These are phyloP conservation scores for Metroxylon sagu DNA, from an alignment of 176 grass and related monocot species.

Conservation along the genomic window DNA sequence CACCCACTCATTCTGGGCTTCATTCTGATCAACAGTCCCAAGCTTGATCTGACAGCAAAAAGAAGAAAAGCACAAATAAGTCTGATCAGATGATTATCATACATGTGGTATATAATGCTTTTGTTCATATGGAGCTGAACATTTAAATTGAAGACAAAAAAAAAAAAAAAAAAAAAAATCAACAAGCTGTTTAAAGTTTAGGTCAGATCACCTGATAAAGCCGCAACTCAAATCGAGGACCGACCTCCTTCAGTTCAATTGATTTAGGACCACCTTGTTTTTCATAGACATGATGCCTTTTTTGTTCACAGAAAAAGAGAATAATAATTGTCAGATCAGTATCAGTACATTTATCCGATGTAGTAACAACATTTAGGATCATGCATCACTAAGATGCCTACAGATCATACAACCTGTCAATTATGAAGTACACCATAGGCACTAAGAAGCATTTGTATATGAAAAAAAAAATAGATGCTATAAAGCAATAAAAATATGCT, in stretches of 20 bases:
- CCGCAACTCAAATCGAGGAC: conserved; percentile 66
- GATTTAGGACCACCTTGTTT: conserved; percentile 71
- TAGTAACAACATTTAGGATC: too few species aligned
- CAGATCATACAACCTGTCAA: too few species aligned
- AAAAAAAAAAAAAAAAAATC: too few species aligned
- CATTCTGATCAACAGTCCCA: conserved; percentile 61
- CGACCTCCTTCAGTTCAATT: conserved; percentile 67
- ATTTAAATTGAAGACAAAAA: too few species aligned
- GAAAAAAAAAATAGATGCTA: too few species aligned
- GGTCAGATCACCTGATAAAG: conserved; percentile 50
- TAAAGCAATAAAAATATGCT: too few species aligned
- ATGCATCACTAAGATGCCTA: too few species aligned
- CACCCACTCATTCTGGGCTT: conserved; percentile 64
- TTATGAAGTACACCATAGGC: too few species aligned
- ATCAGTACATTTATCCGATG: too few species aligned
- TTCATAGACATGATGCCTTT: conserved; percentile 81
- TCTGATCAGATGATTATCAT: neutral
- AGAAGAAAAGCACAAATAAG: neutral
- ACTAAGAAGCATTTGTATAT: too few species aligned
- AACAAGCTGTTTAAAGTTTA: too few species aligned
- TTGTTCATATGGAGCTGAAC: too few species aligned
- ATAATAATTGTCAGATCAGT: neutral
- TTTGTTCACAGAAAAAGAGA: conserved; percentile 1
- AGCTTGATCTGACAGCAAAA: conserved; percentile 38
- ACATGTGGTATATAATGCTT: neutral